Evolutionary conservation across 1,284 basidiomycete genomes (phyloP).

Genomic region (Schizophyllum commune): DNA sequence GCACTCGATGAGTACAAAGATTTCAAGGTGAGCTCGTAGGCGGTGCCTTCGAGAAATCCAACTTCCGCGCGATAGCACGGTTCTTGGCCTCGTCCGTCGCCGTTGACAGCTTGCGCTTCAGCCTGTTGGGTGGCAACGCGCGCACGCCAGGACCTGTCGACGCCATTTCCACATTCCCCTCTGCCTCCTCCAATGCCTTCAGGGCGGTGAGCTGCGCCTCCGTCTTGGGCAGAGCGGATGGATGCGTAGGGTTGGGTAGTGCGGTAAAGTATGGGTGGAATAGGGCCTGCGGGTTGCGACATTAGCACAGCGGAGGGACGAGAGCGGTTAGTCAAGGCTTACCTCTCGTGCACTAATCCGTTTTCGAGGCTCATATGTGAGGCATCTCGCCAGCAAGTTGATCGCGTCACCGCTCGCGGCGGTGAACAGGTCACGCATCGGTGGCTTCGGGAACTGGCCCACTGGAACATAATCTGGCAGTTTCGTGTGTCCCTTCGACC

Average conservation of each 20-base stretch:
- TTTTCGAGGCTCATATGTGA: constrained; percentile 82
- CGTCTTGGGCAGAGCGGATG: constrained; percentile 74
- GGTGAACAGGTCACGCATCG: constrained; percentile 81
- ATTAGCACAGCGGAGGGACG: constrained; percentile 1
- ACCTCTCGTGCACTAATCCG: constrained; percentile 81
- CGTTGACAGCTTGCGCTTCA: constrained; percentile 42
- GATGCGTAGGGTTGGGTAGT: constrained; percentile 73
- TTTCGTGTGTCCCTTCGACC: constrained; percentile 70
- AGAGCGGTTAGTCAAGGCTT: constrained; percentile 14
- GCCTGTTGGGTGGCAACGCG: constrained; percentile 24
- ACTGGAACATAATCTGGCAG: constrained; percentile 86
- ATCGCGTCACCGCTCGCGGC: constrained; percentile 86
- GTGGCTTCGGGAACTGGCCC: constrained; percentile 77
- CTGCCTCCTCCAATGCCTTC: constrained; percentile 62
- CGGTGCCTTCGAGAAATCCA: constrained; percentile 40
- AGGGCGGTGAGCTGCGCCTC: constrained; percentile 31
- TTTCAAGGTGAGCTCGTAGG: not conserved
- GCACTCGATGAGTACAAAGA: no score
- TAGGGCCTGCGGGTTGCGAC: constrained; percentile 46
- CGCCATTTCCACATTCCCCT: constrained; percentile 50
- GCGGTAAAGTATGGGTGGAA: constrained; percentile 74
- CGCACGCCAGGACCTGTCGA: constrained; percentile 32
- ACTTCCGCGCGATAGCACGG: constrained; percentile 37
- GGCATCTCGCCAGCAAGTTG: constrained; percentile 73
- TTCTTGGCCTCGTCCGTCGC: constrained; percentile 30